Evolutionary conservation across 352 stramenopile genomes (phyloP).

Genomic region (Globisporangium radiosum): DNA sequence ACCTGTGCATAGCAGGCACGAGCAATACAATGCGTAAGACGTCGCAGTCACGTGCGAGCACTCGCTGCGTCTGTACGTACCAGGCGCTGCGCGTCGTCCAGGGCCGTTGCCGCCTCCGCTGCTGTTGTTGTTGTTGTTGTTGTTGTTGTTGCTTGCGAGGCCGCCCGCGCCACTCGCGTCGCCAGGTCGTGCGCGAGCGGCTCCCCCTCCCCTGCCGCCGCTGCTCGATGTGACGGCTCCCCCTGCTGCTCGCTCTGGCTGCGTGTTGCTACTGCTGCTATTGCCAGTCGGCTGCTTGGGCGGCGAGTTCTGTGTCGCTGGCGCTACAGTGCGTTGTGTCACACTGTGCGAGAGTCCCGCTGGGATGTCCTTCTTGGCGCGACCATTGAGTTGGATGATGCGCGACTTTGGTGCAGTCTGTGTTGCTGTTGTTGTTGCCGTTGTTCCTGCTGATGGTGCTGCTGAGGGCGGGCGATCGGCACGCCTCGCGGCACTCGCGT

Average conservation of each 20-base stretch:
- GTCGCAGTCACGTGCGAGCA: background rate
- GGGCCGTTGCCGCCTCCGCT: background rate
- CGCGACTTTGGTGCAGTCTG: conserved; percentile 20
- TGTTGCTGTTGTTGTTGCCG: background rate
- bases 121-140: background rate
- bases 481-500: conserved; percentile 3
- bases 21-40: background rate
- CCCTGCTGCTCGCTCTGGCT: conserved; percentile 4
- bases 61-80: background rate
- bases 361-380: conserved; percentile 20
- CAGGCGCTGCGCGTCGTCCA: background rate
- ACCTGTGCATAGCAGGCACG: background rate
- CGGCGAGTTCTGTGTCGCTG: conserved; percentile 13
- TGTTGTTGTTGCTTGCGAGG: background rate
- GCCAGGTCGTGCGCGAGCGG: background rate
- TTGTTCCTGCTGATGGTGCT: background rate
- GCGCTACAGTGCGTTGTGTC: conserved; percentile 12
- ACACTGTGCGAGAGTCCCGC: conserved; percentile 11
- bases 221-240: background rate
- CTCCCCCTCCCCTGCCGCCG: background rate
- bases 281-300: background rate
- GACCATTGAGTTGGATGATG: conserved; percentile 31
- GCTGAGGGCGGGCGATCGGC: background rate
- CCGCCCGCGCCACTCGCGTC: background rate
- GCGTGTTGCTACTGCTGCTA: background rate